A percentile compares a stretch with the other conserved stretches of the same genome.
phyloP scores from a whole-genome alignment of 1,139 yeast genomes.

The Protomyces inundatus region DNA sequence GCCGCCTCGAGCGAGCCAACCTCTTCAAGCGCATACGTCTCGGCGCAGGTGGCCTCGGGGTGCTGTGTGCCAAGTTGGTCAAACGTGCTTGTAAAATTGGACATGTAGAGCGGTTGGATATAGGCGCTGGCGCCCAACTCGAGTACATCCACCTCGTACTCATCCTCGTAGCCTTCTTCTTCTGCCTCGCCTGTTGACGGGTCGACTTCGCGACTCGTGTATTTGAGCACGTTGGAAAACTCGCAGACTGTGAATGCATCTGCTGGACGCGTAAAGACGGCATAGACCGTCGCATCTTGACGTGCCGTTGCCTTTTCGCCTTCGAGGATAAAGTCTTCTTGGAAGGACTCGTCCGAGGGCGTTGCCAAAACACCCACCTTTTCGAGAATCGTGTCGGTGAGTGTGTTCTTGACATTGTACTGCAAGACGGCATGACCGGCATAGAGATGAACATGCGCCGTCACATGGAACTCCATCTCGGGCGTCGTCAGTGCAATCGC shows the following conservation, averaged over 20 bases:
- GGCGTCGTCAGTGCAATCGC: slow-evolving; percentile 72
- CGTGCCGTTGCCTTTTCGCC: slow-evolving; percentile 68
- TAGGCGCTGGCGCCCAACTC: slow-evolving; percentile 77
- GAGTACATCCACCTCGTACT: slow-evolving; percentile 81
- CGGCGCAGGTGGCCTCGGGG: slow-evolving; percentile 35
- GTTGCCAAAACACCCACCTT: slow-evolving; percentile 71
- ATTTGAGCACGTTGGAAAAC: slow-evolving; percentile 65
- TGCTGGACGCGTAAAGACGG: slow-evolving; percentile 56
- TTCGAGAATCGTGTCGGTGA: slow-evolving; percentile 69
- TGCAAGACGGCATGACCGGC: slow-evolving; percentile 67
- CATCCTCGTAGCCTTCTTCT: slow-evolving; percentile 90
- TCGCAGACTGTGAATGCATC: slow-evolving; percentile 47
- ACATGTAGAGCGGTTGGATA: slow-evolving; percentile 68
- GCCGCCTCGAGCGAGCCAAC: slow-evolving; percentile 46
- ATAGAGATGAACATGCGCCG: slow-evolving; percentile 77
- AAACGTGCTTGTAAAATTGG: slow-evolving; percentile 68
- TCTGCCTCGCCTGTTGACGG: slow-evolving; percentile 65
- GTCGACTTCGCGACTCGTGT: slow-evolving; percentile 74
- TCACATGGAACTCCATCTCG: slow-evolving; percentile 90
- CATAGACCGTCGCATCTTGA: slow-evolving; percentile 68
- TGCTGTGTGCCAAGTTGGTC: slow-evolving; percentile 48
- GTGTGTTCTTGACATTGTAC: slow-evolving; percentile 78
- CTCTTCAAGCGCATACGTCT: slow-evolving; percentile 55
- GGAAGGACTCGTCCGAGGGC: slow-evolving; percentile 50
- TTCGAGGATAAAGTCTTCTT: slow-evolving; percentile 71